Conservation (phyloP, 805 yeast genomes). For the Schizosaccharomyces cryophilus region DNA sequence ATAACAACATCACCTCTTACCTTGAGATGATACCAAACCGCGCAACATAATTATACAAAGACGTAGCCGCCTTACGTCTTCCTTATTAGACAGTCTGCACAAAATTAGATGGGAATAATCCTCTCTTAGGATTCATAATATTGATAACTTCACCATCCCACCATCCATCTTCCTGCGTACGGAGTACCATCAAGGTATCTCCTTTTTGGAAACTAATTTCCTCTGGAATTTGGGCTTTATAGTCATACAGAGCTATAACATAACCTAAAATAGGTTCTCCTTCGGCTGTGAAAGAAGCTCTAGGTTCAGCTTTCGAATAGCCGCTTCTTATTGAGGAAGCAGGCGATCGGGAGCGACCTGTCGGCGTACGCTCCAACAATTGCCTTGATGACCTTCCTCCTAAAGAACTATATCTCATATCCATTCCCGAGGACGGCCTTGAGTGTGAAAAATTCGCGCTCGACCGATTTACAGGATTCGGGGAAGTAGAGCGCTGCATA, state of each 20-base stretch:
- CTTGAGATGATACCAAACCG: too few relatives aligned
- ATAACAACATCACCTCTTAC: too few relatives aligned
- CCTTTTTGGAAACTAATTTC: slow-evolving; percentile 36
- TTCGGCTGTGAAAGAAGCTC: slow-evolving; percentile 20
- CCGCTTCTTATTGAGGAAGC: background rate
- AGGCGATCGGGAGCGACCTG: background rate
- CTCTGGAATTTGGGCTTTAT: slow-evolving; percentile 33
- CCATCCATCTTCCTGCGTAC: slow-evolving; percentile 48
- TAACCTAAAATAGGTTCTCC: slow-evolving; percentile 31
- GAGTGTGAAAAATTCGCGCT: background rate
- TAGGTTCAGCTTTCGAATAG: background rate
- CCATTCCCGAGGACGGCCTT: background rate
- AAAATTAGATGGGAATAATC: slow-evolving; percentile 3
- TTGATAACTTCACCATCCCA: slow-evolving; percentile 40
- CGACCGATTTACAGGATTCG: background rate
- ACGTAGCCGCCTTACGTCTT: too few relatives aligned
- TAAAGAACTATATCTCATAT: background rate
- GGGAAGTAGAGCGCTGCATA: background rate
- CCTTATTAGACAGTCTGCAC: background rate
- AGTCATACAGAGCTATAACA: slow-evolving; percentile 30
- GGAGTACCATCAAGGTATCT: slow-evolving; percentile 28
- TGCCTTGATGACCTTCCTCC: background rate
- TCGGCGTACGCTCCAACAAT: background rate
- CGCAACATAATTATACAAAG: too few relatives aligned
- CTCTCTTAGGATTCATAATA: background rate